These are phyloP conservation scores for Rosellinia necatrix DNA, from an alignment of 2,329 filamentous ascomycete genomes.

Conservation along the genomic window DNA sequence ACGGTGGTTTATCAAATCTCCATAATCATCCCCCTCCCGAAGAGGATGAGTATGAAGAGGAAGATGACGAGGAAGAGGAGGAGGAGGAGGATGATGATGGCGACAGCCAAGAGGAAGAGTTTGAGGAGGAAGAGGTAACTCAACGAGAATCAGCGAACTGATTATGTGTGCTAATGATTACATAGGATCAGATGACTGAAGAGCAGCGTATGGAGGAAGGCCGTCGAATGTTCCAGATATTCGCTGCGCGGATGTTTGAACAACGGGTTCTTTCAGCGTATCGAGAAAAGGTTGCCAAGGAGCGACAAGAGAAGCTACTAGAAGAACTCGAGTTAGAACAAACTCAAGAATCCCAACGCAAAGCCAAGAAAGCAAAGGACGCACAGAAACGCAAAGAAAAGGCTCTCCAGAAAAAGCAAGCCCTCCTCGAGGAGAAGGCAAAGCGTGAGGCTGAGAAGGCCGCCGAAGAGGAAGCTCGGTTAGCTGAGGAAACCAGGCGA, in stretches of 20 bases:
- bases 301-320: conserved; percentile 87
- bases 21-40: conserved; percentile 80
- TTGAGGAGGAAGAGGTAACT: conserved; percentile 71
- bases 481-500: conserved; percentile 77
- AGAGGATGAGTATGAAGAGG: conserved; percentile 74
- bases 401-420: conserved; percentile 84
- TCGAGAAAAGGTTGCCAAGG: conserved; percentile 91
- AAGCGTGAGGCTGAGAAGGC: conserved; percentile 87
- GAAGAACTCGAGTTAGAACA: conserved; percentile 90
- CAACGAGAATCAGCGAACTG: conserved; percentile 5
- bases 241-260: conserved; percentile 98
- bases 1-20: conserved; percentile 59
- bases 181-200: conserved; percentile 93
- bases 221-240: conserved; percentile 98
- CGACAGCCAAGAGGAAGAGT: conserved; percentile 66
- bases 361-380: conserved; percentile 91
- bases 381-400: conserved; percentile 96
- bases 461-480: conserved; percentile 78
- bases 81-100: conserved; percentile 67
- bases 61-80: conserved; percentile 65
- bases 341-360: conserved; percentile 74
- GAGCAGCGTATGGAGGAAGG: conserved; percentile 99
- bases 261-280: conserved; percentile 97
- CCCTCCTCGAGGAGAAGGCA: conserved; percentile 87
- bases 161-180: conserved; percentile 42